These are phyloP conservation scores for Saccharomycopsis malanga DNA, from an alignment of 805 yeast genomes.

Conservation along the genomic window DNA sequence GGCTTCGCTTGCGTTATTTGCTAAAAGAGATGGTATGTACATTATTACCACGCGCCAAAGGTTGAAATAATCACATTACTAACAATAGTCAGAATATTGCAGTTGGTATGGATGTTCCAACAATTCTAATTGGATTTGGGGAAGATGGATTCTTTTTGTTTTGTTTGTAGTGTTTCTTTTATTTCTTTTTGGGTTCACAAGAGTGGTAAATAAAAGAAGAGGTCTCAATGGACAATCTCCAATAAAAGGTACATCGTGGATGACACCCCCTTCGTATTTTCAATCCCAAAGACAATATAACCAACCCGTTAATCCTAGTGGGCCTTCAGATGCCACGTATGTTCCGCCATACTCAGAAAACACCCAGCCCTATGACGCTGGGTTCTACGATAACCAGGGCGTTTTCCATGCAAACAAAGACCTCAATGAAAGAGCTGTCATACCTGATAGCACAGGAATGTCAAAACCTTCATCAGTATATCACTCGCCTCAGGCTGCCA, in stretches of 20 bases:
- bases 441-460: conserved; percentile 3
- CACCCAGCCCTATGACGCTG: conserved; percentile 69
- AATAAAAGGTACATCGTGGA: conserved; percentile 72
- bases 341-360: conserved; percentile 65
- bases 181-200: conserved; percentile 41
- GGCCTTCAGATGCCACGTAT: conserved; percentile 36
- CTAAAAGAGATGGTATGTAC: too few relatives aligned
- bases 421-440: background rate
- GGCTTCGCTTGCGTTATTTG: too few relatives aligned
- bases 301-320: conserved; percentile 32
- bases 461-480: background rate
- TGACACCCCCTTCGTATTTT: conserved; percentile 74
- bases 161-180: conserved; percentile 45
- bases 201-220: conserved; percentile 51
- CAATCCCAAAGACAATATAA: conserved; percentile 57
- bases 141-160: conserved; percentile 62
- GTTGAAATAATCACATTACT: too few relatives aligned
- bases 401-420: conserved; percentile 31
- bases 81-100: background rate
- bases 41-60: too few relatives aligned
- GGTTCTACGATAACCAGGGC: conserved; percentile 65
- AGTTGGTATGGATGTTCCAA: background rate
- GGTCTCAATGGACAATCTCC: conserved; percentile 42
- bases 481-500: conserved; percentile 10
- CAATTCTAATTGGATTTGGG: conserved; percentile 29